phyloP scores from a whole-genome alignment of 2,329 filamentous ascomycete genomes.

The Elsinoe necatrix region DNA sequence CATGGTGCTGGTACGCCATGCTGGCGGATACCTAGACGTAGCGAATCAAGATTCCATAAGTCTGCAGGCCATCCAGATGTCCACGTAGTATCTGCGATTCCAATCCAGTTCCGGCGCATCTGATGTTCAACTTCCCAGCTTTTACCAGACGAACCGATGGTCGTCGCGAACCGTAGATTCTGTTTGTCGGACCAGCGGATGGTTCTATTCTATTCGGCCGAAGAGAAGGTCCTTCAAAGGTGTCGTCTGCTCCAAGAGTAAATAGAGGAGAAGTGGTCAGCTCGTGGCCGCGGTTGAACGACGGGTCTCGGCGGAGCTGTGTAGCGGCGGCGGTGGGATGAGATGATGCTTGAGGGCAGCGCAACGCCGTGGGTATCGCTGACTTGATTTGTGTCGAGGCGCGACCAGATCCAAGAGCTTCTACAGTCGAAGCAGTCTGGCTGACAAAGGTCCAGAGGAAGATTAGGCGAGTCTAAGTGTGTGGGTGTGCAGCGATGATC shows the following conservation, averaged over 20 bases:
- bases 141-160: background rate
- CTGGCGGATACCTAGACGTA: slow-evolving; percentile 17
- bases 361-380: background rate
- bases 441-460: background rate
- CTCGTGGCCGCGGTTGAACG: background rate
- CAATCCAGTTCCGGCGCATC: background rate
- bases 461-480: background rate
- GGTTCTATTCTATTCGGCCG: background rate
- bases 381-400: background rate
- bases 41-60: slow-evolving; percentile 3
- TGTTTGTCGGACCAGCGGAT: background rate
- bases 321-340: background rate
- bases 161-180: background rate
- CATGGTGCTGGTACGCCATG: slow-evolving; percentile 52
- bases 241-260: background rate
- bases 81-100: background rate
- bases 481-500: background rate
- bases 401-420: background rate
- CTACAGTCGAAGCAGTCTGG: background rate
- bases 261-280: background rate
- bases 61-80: background rate
- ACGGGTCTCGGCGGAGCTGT: background rate
- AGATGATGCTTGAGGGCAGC: background rate
- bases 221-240: background rate
- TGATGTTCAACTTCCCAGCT: background rate